Base-by-base conservation (phyloP, 768 basidiomycete species). In the Leccinum uliginosum region DNA sequence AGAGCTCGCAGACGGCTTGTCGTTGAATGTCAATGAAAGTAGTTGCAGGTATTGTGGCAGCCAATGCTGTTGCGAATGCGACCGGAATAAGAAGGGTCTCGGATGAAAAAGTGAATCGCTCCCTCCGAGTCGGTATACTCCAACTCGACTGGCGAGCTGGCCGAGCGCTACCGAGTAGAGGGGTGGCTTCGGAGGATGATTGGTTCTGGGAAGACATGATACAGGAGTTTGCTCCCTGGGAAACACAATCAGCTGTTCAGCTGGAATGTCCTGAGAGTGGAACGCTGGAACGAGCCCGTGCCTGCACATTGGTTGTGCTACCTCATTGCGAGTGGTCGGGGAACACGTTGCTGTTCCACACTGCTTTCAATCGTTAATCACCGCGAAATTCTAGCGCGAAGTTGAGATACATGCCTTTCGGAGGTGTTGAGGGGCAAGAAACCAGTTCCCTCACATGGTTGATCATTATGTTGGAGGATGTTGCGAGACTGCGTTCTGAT, bases 1-100 rank as follows among this genome's bases (percentile, higher is more conserved):
- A 73, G 19, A 59, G 12, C 29, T 59, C 61, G 60, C 73, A 73
- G 34, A 71, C 53, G 17, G 63, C 50, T 45, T 59, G 62, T 29
- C 71, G 67, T 2, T 69, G 11, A 10, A 73, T 57, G 12, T 63
- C 65, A 12, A 69, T 40, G 17, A 67, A 45, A 6, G 72, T 74
- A 1, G 73, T 70, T 2, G 58, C 17, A 19, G 65, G 54, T n/a
- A 73, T 55, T 10, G 40, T 46, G 3, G 12, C 46, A 6, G 68
- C 71, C 21, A 73, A 49, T 7, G 50, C 61, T 14, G 62, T 61
- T 23, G 58, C 57, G 12, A 73, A 50, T 12, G 64, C 64, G 2
- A 73, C 61, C 0, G 72, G 70, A 19, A 71, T 62, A 23, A 73
- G 55, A 19, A 69, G 62, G 1, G 51, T 62, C 15, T 62, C 54